Evolutionary conservation across 164 flowering plant genomes (phyloP).

Genomic region (Umbellularia californica): DNA sequence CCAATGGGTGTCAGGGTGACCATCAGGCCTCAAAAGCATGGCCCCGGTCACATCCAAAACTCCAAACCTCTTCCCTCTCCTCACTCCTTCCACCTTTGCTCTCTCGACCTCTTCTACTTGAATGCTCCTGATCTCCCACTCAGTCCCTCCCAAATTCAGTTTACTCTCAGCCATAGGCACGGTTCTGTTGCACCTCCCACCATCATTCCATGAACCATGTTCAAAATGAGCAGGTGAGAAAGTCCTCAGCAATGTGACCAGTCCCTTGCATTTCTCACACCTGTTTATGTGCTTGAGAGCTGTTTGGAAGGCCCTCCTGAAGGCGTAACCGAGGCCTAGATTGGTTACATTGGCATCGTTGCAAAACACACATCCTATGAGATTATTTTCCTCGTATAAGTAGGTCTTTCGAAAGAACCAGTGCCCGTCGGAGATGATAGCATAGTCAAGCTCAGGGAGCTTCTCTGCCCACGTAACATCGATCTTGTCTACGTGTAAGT

Average conservation of each 20-base stretch:
- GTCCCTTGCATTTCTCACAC: constrained; percentile 38
- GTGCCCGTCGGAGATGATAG: constrained; percentile 32
- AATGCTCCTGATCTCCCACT: constrained; percentile 45
- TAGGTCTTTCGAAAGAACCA: constrained; percentile 39
- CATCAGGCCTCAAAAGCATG: constrained; percentile 86
- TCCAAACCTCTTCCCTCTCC: constrained; percentile 34
- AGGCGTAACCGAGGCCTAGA: constrained; percentile 13
- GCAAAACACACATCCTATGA: constrained; percentile 35
- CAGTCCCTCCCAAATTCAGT: constrained; percentile 19
- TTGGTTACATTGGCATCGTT: constrained; percentile 24
- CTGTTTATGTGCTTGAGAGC: constrained; percentile 37
- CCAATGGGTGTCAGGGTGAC: constrained; percentile 76
- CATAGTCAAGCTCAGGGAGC: constrained; percentile 25
- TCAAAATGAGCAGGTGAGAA: constrained; percentile 87
- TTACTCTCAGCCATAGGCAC: constrained; percentile 35
- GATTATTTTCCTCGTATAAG: constrained; percentile 11
- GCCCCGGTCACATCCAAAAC: constrained; percentile 70
- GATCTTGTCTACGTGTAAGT: constrained; percentile 30
- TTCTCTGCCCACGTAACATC: constrained; percentile 25
- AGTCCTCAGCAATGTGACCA: constrained; percentile 61
- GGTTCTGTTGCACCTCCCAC: constrained; percentile 69
- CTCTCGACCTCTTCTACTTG: constrained; percentile 56
- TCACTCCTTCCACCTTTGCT: constrained; percentile 28
- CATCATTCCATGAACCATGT: constrained; percentile 68
- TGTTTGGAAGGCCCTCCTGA: constrained; percentile 21